Evolutionary conservation across 2,329 filamentous ascomycete genomes (phyloP), one percentile per base, ranked within the genome.

Genomic region (Cytospora leucostoma): DNA sequence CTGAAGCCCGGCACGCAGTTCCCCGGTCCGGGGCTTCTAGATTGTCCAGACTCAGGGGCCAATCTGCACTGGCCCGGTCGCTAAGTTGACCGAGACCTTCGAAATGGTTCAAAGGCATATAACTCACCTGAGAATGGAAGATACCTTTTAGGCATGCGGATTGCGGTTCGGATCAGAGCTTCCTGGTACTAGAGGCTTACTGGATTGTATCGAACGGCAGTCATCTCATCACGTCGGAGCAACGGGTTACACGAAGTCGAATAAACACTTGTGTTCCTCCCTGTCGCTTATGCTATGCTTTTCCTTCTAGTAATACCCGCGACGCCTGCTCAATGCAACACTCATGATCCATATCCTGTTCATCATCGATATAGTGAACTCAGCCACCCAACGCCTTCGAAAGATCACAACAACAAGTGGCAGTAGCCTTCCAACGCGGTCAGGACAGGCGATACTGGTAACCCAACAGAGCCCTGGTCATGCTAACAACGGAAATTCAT

Each of bases 311-410:
- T 7, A 19, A 47, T 47, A 15, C 51, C 51, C 51, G 51, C 51
- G 34, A 53, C 34, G 51, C 51, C 51, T 34, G 15, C 51, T 7
- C 34, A 34, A 54, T 54, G 32, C 13, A 54, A 32, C 19, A 53
- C 21, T 33, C 27, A 8, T 32, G 49, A 35, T 35, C 33, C 17
- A 53, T 32, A 34, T 37, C 55, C 38, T 27, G 21, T 12, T 70
- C 60, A 85, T 83, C 71, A 80, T 84, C 59, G 81, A 74, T 13
- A 91, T 80, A 0, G 88, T 91, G 69, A 87, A 79, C 69, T 90
- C 87, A 51, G 19, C 44, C 44, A 19, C 21, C 44, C 44, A 19
- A 21, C 44, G 44, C 44, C 44, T 47, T 47, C n/a, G n/a, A 47
- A 21, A 12, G n/a, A 21, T 19, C 44, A 47, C 13, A 47, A 6